Conservation (phyloP, 139 green algal species). For the Nannochloris sp. region DNA sequence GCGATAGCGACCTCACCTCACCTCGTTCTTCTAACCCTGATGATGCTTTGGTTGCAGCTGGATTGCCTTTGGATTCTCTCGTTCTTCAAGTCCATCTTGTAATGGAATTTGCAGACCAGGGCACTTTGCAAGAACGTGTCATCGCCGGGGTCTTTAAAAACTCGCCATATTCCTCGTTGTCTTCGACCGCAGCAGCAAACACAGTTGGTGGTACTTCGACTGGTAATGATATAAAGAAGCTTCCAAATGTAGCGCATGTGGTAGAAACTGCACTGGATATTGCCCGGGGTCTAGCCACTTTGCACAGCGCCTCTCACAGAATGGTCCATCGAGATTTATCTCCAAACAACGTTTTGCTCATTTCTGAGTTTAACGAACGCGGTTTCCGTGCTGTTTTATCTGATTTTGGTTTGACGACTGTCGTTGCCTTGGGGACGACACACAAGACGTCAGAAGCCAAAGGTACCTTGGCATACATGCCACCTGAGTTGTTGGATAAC, state of each 20-base stretch:
- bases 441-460: slow-evolving; percentile 12
- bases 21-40: too few relatives aligned
- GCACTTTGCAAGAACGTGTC: slow-evolving; percentile 6
- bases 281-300: slow-evolving; percentile 6
- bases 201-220: too few relatives aligned
- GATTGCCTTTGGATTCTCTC: too few relatives aligned
- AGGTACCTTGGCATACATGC: slow-evolving; percentile 7
- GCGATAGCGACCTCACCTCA: too few relatives aligned
- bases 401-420: slow-evolving; percentile 21
- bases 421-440: not conserved
- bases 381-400: slow-evolving; percentile 18
- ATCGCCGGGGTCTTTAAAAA: not conserved
- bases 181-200: too few relatives aligned
- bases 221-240: not conserved
- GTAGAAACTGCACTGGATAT: slow-evolving; percentile 7
- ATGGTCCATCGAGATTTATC: slow-evolving; percentile 23
- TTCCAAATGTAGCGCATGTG: not conserved
- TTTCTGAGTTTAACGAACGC: not conserved
- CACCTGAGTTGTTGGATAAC: slow-evolving; percentile 1
- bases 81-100: slow-evolving; percentile 11
- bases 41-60: too few relatives aligned
- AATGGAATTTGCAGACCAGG: slow-evolving; percentile 15
- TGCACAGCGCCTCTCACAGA: slow-evolving; percentile 7
- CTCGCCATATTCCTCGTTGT: too few relatives aligned
- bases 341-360: slow-evolving; percentile 18